These are phyloP conservation scores for Novymonas esmeraldas DNA, from an alignment of 208 protist species.

Conservation along the genomic window DNA sequence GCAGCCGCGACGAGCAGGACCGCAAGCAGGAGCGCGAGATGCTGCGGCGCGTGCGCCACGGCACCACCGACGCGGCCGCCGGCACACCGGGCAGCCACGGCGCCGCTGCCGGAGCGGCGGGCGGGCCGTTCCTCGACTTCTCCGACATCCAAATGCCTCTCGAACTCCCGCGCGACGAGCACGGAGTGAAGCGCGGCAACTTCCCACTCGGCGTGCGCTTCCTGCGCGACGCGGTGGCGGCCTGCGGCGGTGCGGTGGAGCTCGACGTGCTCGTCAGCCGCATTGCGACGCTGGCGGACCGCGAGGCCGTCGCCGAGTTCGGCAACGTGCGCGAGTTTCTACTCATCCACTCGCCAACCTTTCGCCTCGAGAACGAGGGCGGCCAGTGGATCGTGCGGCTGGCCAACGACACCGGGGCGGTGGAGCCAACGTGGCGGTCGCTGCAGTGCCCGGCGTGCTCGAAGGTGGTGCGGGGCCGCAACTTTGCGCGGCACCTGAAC, in stretches of 20 bases:
- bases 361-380: conserved; percentile 72
- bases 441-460: conserved; percentile 85
- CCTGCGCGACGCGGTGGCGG: conserved; percentile 80
- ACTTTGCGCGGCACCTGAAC: conserved; percentile 85
- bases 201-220: conserved; percentile 91
- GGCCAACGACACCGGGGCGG: conserved; percentile 23
- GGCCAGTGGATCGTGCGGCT: conserved; percentile 84
- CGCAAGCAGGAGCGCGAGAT: conserved; percentile 70
- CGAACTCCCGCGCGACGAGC: conserved; percentile 90
- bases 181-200: conserved; percentile 88
- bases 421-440: conserved; percentile 80
- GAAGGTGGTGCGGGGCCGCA: conserved; percentile 82
- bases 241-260: conserved; percentile 88
- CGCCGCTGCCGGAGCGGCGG: neutral
- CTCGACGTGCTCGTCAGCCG: conserved; percentile 87
- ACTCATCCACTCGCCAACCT: conserved; percentile 88
- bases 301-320: conserved; percentile 79
- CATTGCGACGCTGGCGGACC: conserved; percentile 77
- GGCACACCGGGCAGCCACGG: conserved; percentile 1
- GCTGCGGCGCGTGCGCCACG: conserved; percentile 53
- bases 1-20: conserved; percentile 76
- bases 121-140: conserved; percentile 46
- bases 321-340: conserved; percentile 92
- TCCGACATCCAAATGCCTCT: conserved; percentile 87
- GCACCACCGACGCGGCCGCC: conserved; percentile 5